Percentiles rank a stretch among this genome's conserved stretches.
Conservation (phyloP, 1,139 yeast species). For the Barnettozyma hawaiiensis region DNA sequence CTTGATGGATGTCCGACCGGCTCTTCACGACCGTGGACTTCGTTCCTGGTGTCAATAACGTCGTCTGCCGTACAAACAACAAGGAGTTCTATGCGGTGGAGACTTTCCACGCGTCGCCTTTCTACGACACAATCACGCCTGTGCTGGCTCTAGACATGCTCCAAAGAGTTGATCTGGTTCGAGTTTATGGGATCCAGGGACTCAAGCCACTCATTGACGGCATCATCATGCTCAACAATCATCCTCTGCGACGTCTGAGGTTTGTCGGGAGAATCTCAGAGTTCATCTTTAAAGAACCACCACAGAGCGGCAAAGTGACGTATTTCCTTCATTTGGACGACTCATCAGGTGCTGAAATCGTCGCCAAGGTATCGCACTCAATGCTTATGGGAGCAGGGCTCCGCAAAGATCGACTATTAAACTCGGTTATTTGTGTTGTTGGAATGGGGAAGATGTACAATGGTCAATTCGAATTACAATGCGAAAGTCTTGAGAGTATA, state of each 20-base stretch:
- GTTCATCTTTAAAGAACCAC: conserved; percentile 18
- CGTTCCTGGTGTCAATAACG: conserved; percentile 33
- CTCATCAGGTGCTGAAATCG: conserved; percentile 26
- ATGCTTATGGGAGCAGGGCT: conserved; percentile 16
- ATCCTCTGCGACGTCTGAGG: conserved; percentile 31
- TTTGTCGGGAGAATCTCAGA: conserved; percentile 32
- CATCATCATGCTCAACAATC: conserved; percentile 31
- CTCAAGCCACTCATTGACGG: conserved; percentile 12
- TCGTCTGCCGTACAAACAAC: conserved; percentile 26
- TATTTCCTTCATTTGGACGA: conserved; percentile 29
- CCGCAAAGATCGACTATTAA: conserved; percentile 6
- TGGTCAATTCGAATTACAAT: conserved; percentile 25
- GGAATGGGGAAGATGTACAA: conserved; percentile 15
- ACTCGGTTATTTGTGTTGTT: conserved; percentile 13
- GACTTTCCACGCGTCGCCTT: conserved; percentile 33
- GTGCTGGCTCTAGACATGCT: conserved; percentile 31
- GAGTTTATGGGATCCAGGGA: conserved; percentile 28
- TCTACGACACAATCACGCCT: conserved; percentile 28
- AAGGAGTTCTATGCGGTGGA: conserved; percentile 32
- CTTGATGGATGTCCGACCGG: conserved; percentile 2
- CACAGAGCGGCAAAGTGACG: conserved; percentile 6
- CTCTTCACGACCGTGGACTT: conserved; percentile 21
- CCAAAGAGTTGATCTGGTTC: conserved; percentile 19
- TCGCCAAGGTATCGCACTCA: conserved; percentile 13
- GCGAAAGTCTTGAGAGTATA: conserved; percentile 25